phyloP scores from a whole-genome alignment of 306 rosid genomes.

The Gastrolobium villosum region DNA sequence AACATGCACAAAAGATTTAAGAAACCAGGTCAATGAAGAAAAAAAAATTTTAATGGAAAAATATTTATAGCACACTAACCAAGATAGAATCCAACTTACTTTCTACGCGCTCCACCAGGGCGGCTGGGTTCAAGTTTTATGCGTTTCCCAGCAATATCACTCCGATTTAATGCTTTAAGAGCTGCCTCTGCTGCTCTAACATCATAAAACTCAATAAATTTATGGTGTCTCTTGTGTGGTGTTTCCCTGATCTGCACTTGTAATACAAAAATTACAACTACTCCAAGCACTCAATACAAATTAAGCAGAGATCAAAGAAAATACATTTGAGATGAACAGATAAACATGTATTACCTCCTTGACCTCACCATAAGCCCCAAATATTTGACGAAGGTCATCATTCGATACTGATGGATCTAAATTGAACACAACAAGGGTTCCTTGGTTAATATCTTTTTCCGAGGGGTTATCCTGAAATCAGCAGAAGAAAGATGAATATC shows the following conservation, averaged over 20 bases:
- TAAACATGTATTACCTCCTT: slow-evolving; percentile 71
- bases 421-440: slow-evolving; percentile 97
- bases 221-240: slow-evolving; percentile 95
- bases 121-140: slow-evolving; percentile 98
- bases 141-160: slow-evolving; percentile 97
- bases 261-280: slow-evolving; percentile 24
- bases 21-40: slow-evolving; percentile 8
- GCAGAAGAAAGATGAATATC: slow-evolving; percentile 43
- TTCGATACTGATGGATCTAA: slow-evolving; percentile 93
- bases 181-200: slow-evolving; percentile 96
- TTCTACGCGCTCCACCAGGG: slow-evolving; percentile 98
- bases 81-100: slow-evolving; percentile 61
- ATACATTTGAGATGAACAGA: slow-evolving; percentile 26
- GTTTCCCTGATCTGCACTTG: slow-evolving; percentile 93
- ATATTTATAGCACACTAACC: not conserved
- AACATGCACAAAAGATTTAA: slow-evolving; percentile 17
- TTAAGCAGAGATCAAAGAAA: slow-evolving; percentile 14
- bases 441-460: slow-evolving; percentile 94
- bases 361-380: slow-evolving; percentile 95
- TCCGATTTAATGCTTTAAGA: slow-evolving; percentile 84
- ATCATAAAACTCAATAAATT: slow-evolving; percentile 90
- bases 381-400: slow-evolving; percentile 92
- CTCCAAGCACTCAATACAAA: slow-evolving; percentile 34
- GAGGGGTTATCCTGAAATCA: slow-evolving; percentile 89
- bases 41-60: not conserved